Base-by-base conservation (phyloP, 208 protist species). In the Giardia duodenalis region DNA sequence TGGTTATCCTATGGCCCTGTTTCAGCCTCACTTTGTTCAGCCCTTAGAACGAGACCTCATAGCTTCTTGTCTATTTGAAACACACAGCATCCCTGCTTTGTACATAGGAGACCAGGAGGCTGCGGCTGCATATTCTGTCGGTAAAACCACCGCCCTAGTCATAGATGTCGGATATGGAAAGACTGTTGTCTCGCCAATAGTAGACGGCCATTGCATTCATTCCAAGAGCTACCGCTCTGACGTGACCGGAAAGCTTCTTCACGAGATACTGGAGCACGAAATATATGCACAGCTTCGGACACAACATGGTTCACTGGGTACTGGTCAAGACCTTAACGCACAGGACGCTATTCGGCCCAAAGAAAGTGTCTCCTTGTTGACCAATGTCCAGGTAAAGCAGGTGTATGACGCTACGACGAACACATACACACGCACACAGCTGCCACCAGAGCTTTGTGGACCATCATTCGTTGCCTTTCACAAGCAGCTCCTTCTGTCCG, bases 131-230 rank as follows among this genome's bases (percentile, higher is more conserved):
- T 10, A 10, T 44, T 10, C 86, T 19, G 22, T 10, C 4, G 86
- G 86, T 45, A 4, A 19, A 19, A 45, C 44, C 4, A 89, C 4
- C 39, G 22, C 86, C 44, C 4, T 89, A 89, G 42, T 46, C 42
- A 45, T 89, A 4, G 86, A 89, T 45, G 3, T 89, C 4, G 86
- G 86, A 46, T 89, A 89, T 89, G 86, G 86, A 45, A 89, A 89
- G 42, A 45, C 86, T 19, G 4, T 42, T 19, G 44, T 89, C 10
- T 89, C 86, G 4, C 42, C 22, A 46, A 89, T 89, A 46, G 22
- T 89, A 42, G 86, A 89, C 44, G 86, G 86, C 22, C 4, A 89
- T 19, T 46, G 22, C 22, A 4, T 89, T 42, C 22, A 45, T 46
- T 45, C 4, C 4, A 19, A 3, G 44, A 89, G 86, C 44, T 30